A percentile compares a stretch with the other conserved stretches of the same genome.
These are phyloP conservation scores for Salvia sclarea DNA, from an alignment of 305 asterid species.

Conservation along the genomic window DNA sequence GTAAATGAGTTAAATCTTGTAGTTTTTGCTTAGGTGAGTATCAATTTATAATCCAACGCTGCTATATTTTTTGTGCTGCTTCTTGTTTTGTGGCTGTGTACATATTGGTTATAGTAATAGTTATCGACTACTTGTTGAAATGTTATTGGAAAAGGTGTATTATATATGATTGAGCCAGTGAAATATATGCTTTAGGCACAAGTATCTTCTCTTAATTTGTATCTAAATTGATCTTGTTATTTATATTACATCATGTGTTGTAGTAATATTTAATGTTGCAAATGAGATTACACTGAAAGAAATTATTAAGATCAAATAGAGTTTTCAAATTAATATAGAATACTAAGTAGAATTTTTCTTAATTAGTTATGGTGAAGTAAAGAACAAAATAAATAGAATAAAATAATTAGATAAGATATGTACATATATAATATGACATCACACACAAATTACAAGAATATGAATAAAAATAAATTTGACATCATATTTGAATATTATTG, in stretches of 20 bases:
- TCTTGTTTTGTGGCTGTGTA: slow-evolving; percentile 22
- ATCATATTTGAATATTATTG: not conserved
- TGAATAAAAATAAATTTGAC: not conserved
- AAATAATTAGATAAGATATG: too few relatives aligned
- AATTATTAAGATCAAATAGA: not conserved
- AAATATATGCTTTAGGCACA: not conserved
- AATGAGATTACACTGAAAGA: not conserved
- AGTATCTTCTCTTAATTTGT: not conserved
- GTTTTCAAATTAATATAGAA: not conserved
- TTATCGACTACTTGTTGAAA: slow-evolving; percentile 12
- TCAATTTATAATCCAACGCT: slow-evolving; percentile 8
- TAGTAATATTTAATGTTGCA: not conserved
- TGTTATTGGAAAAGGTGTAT: not conserved
- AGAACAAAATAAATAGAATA: too few relatives aligned
- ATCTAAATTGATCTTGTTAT: not conserved
- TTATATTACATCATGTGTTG: not conserved
- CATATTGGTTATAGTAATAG: slow-evolving; percentile 29
- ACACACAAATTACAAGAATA: too few relatives aligned
- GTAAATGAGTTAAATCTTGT: not conserved
- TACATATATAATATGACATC: too few relatives aligned
- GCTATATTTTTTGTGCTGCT: slow-evolving; percentile 26
- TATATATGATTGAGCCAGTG: too few relatives aligned
- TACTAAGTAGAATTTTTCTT: not conserved
- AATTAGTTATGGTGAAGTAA: too few relatives aligned
- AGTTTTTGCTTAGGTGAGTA: not conserved